Evolutionary conservation across 495 filamentous ascomycete genomes (phyloP).

Genomic region (Wilcoxina mikolae): DNA sequence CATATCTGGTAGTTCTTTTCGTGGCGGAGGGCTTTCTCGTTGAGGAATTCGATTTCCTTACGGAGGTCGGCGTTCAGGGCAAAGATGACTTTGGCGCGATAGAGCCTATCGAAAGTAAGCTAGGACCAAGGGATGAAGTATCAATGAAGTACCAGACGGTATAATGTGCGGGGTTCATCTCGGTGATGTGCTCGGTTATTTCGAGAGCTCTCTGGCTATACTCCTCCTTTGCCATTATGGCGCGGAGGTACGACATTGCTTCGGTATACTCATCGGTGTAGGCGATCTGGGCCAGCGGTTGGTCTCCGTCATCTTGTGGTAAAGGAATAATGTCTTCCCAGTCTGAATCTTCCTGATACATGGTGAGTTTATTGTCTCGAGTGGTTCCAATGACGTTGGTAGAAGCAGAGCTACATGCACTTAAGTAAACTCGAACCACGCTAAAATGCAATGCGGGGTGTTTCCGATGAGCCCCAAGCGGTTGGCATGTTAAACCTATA

Average conservation of each 20-base stretch:
- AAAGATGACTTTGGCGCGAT: conserved; percentile 63
- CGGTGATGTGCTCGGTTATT: conserved; percentile 80
- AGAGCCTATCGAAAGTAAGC: conserved; percentile 61
- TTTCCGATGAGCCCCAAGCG: no score
- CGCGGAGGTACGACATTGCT: conserved; percentile 77
- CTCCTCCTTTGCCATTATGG: conserved; percentile 82
- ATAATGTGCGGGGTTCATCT: conserved; percentile 90
- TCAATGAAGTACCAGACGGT: conserved; percentile 80
- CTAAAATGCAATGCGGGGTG: no score
- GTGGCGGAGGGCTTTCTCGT: conserved; percentile 60
- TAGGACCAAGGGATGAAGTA: background rate
- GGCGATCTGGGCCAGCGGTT: conserved; percentile 71
- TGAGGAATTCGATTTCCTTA: conserved; percentile 72
- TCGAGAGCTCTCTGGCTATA: conserved; percentile 58
- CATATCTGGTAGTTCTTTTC: conserved; percentile 99
- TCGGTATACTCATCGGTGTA: conserved; percentile 78
- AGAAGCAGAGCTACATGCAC: no score
- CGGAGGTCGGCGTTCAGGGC: conserved; percentile 48
- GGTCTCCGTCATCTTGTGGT: conserved; percentile 63
- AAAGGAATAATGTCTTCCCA: conserved; percentile 80
- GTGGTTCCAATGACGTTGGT: no score
- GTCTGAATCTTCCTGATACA: conserved; percentile 52
- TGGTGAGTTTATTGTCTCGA: background rate
- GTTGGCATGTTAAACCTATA: no score
- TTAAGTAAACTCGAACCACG: no score